Evolutionary conservation across 116 monocot species (phyloP), one percentile per base, ranked within the genome.

Genomic region (Zostera marina): DNA sequence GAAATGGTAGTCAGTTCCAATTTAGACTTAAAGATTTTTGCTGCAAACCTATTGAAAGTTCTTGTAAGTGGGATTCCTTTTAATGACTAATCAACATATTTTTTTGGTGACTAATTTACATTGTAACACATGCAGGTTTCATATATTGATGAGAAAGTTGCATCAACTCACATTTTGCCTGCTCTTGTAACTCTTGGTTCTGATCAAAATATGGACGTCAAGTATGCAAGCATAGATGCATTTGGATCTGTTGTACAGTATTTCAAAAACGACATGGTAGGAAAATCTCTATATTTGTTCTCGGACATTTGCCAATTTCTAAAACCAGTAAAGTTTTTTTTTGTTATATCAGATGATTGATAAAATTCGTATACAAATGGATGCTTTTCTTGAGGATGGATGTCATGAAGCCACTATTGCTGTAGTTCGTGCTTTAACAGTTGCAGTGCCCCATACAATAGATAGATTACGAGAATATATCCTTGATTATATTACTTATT

Each of bases 331-430:
- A n/a, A n/a, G n/a, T n/a, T n/a, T 23, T 52, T 63, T 15, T 41
- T 47, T 60, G 63, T 32, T 32, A 32, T 32, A 32, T 62, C 57
- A 99, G 99, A 81, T 99, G 67, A 71, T 99, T 63, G 99, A 99
- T 25, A 99, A 99, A 73, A 90, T 99, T 63, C 80, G 77, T 38
- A 63, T 99, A 58, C 99, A 99, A 63, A 91, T 99, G 99, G 99
- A 99, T 91, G 90, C 91, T 66, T 99, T 99, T 70, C 77, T 99
- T 24, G 99, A 99, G 74, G 99, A 99, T 72, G 87, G 91, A 67
- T 99, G 87, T 40, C 91, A 91, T 72, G 99, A 99, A 68, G 99
- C 91, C 66, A 83, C 77, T 60, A 63, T 81, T 53, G 73, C 83
- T 55, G 91, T 99, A 66, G 60, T 91, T 43, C 78, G 77, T 49